These are phyloP conservation scores for Cupressus sempervirens DNA, from an alignment of 75 land plant genomes.

Conservation along the genomic window DNA sequence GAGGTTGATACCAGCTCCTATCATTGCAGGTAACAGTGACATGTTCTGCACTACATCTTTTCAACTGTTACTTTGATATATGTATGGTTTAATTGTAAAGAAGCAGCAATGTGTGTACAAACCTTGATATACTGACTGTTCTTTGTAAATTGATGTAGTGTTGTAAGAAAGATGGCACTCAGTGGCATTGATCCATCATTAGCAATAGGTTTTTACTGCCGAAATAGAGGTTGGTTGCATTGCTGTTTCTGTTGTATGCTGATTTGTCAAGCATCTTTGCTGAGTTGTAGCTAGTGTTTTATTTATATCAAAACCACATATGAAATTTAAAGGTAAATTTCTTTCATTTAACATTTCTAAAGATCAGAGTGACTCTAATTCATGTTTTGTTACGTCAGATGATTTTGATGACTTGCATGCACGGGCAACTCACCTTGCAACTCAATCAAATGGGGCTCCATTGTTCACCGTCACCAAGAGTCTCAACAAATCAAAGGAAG, in stretches of 20 bases:
- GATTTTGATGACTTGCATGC: constrained; percentile 87
- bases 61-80: neutral
- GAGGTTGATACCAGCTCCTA: constrained; percentile 86
- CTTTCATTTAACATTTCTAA: neutral
- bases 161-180: constrained; percentile 63
- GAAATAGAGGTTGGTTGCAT: constrained; percentile 57
- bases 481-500: constrained; percentile 21
- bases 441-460: constrained; percentile 86
- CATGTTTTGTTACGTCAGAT: constrained; percentile 35
- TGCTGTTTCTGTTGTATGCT: neutral
- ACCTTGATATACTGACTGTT: neutral
- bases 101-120: neutral
- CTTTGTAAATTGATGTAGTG: constrained; percentile 36
- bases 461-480: constrained; percentile 73
- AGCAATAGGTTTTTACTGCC: constrained; percentile 95
- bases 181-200: constrained; percentile 85
- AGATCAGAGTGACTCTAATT: neutral
- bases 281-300: neutral
- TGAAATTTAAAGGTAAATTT: neutral
- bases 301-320: neutral
- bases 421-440: constrained; percentile 73
- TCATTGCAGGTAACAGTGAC: constrained; percentile 77
- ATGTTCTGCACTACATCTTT: neutral
- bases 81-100: neutral
- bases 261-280: neutral